Evolutionary conservation across 306 rosid genomes (phyloP), one percentile per base, ranked within the genome.

Genomic region (Gastrolobium villosum): DNA sequence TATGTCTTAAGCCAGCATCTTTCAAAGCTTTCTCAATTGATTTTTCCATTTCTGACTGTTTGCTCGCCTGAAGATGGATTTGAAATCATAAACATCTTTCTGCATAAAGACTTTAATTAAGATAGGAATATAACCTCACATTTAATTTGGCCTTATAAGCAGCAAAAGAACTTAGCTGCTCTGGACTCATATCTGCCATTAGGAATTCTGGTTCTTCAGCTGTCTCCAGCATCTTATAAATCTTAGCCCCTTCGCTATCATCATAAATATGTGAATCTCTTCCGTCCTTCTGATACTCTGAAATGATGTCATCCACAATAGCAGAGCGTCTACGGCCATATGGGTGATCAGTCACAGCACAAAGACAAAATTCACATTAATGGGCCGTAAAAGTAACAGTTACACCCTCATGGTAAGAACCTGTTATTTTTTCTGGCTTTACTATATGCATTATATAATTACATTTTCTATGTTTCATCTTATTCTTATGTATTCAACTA

Each of bases 131-230:
- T 32, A 37, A 74, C 65, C 88, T 71, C 45, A 94, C 99, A 90
- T 92, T 86, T 52, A 92, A 65, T 79, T 90, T 94, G 62, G 89
- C 84, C 85, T 87, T 88, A 80, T 88, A 94, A 60, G 86, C 87
- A 40, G 90, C 56, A 78, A 92, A 94, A 75, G 93, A 87, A 80
- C 49, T 87, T 36, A 94, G 86, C 74, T 94, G 97, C 60, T 89
- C 97, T 37, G 90, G 84, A 80, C 93, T 92, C 99, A 94, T 92
- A 85, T 87, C 97, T 49, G 97, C 97, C 99, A 94, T 90, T 68
- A 92, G 77, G 81, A 88, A 83, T 86, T 92, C 99, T 30, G 99
- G 99, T 74, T 94, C 95, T 11, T 81, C 92, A 13, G 97, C 89
- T 64, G 93, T 83, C 90, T 94, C 95, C 28, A 94, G 90, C 77